Conservation (phyloP, 208 protist species). For the Histomonas meleagridis region DNA sequence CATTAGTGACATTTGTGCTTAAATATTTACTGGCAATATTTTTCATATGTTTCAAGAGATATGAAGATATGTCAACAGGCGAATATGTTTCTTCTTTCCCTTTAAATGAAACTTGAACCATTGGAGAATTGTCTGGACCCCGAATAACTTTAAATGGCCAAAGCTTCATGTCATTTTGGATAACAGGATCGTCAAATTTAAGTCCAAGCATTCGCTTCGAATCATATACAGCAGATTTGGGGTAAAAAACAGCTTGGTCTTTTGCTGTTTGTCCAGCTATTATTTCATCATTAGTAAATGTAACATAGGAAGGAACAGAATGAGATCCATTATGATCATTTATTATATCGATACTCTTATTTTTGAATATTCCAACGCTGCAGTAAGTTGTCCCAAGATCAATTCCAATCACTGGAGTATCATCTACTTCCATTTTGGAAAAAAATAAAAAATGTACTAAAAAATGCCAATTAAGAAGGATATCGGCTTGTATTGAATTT, state of each 20-base stretch:
- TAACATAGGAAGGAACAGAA: constrained; percentile 71
- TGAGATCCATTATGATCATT: constrained; percentile 64
- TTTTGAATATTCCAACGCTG: constrained; percentile 63
- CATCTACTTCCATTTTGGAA: too few relatives aligned
- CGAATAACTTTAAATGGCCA: constrained; percentile 77
- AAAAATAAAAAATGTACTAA: too few relatives aligned
- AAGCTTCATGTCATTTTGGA: constrained; percentile 84
- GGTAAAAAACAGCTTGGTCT: constrained; percentile 70
- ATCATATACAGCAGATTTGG: constrained; percentile 72
- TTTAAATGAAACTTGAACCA: constrained; percentile 59
- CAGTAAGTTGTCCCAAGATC: constrained; percentile 68
- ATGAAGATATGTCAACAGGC: constrained; percentile 4
- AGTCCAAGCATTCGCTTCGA: constrained; percentile 74
- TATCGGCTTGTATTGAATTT: too few relatives aligned
- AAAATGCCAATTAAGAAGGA: too few relatives aligned
- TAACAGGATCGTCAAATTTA: constrained; percentile 66
- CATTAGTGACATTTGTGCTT: constrained; percentile 48
- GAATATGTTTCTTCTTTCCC: constrained; percentile 44
- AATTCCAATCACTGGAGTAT: constrained; percentile 56
- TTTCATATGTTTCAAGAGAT: constrained; percentile 37
- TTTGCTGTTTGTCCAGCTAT: constrained; percentile 72
- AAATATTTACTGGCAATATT: constrained; percentile 38
- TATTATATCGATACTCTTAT: constrained; percentile 63
- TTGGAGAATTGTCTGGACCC: constrained; percentile 56
- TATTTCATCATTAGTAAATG: constrained; percentile 69